Evolutionary conservation across 371 early-diverging fungal genomes (phyloP).

Genomic region (Phascolomyces articulosus): DNA sequence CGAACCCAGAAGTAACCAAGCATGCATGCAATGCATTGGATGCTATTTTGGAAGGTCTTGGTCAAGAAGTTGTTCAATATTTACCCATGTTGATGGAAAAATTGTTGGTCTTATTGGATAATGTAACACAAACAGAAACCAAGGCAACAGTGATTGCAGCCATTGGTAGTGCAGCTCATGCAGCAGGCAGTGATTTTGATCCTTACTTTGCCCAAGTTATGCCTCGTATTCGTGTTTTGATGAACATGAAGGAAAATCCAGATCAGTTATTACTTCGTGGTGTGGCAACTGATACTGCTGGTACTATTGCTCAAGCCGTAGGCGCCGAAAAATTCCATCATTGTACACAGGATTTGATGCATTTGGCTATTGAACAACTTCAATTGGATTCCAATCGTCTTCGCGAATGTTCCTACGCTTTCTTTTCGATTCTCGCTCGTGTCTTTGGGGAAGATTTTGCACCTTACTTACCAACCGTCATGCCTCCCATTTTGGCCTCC

Average conservation of each 20-base stretch:
- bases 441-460: conserved; percentile 86
- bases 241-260: conserved; percentile 67
- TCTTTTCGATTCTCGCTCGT: conserved; percentile 83
- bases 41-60: conserved; percentile 84
- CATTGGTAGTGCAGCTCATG: conserved; percentile 88
- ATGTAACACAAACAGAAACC: conserved; percentile 61
- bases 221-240: conserved; percentile 69
- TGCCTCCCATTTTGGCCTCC: conserved; percentile 75
- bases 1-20: conserved; percentile 71
- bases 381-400: conserved; percentile 72
- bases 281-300: conserved; percentile 86
- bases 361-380: conserved; percentile 79
- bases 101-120: conserved; percentile 70
- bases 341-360: conserved; percentile 73
- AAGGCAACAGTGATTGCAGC: conserved; percentile 80
- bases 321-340: conserved; percentile 85
- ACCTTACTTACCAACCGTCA: conserved; percentile 73
- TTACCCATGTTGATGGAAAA: conserved; percentile 82
- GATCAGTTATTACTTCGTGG: conserved; percentile 82
- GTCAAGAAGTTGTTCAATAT: conserved; percentile 79
- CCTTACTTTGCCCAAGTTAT: conserved; percentile 82
- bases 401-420: conserved; percentile 85
- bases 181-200: conserved; percentile 74
- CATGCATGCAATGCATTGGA: conserved; percentile 87
- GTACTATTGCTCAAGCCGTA: conserved; percentile 85